Evolutionary conservation across 176 grass and related monocot species (phyloP), one percentile per base, ranked within the genome.

Genomic region (Rhynchospora breviuscula): DNA sequence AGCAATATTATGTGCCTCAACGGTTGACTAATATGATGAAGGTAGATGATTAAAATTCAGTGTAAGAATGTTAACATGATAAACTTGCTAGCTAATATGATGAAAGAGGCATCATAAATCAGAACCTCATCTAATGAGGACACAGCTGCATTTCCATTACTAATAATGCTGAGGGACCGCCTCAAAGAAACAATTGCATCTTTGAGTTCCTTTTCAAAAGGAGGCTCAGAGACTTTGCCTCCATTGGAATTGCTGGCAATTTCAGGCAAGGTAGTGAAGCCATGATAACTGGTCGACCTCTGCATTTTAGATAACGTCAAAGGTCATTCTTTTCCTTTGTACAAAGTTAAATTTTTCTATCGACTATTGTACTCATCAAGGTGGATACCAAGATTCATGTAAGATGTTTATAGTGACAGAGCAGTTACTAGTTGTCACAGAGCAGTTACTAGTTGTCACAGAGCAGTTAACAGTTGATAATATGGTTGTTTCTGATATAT

Each of bases 241-340:
- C 46, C 7, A 31, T 31, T 31, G 21, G 79, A 64, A 11, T 45
- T 17, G 21, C 51, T 52, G 59, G 79, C 40, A 67, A 66, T 67
- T 49, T 58, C 17, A 11, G 61, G 43, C 79, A 82, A 52, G 44
- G 45, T 61, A 15, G 60, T 4, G 22, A 82, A 65, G 48, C 79
- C 79, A 64, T 82, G 79, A 66, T 67, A 82, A 67, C 43, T 82
- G 48, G 79, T 13, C 44, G 79, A 26, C 67, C 59, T 48, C 79
- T 82, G n/a, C 57, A 63, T 80, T 60, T 43, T 46, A 17, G 7
- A 2, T 45, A 40, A 63, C 15, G 15, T 80, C 23, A 15, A 82
- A 82, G 19, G 48, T 49, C n/a, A 74, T 7, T 35, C 12, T 52
- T 75, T 4, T 26, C 21, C 4, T 10, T 52, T 26, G 47, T 53